A percentile compares a stretch with the other conserved stretches of the same genome.
Conservation (phyloP, 208 protist species). For the Herpetomonas samuelpessoai region DNA sequence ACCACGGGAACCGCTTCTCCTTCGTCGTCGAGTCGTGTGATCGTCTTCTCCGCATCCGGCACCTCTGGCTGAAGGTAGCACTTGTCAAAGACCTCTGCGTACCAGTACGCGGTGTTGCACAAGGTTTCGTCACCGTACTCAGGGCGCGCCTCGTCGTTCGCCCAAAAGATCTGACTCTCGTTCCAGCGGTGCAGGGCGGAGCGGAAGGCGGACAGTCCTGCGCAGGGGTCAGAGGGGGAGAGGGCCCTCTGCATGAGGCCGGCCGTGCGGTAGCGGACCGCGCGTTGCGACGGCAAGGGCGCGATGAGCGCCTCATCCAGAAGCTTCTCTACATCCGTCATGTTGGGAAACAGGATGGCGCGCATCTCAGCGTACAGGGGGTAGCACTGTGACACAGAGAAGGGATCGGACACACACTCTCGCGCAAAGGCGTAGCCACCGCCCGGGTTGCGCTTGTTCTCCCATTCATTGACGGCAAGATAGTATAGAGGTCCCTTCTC, state of each 20-base stretch:
- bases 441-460: constrained; percentile 16
- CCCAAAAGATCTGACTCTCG: constrained; percentile 18
- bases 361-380: constrained; percentile 21
- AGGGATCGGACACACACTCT: constrained; percentile 28
- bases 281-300: constrained; percentile 19
- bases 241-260: constrained; percentile 11
- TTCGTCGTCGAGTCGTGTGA: constrained; percentile 5
- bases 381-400: constrained; percentile 24
- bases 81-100: constrained; percentile 4
- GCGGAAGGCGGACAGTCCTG: constrained; percentile 7
- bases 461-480: constrained; percentile 30
- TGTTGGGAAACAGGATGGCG: constrained; percentile 22
- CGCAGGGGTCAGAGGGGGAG: constrained; percentile 3
- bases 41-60: background rate
- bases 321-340: constrained; percentile 31
- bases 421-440: constrained; percentile 32
- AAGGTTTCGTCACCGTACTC: constrained; percentile 4
- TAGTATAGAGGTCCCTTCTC: constrained; percentile 41
- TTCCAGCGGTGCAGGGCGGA: constrained; percentile 22
- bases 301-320: constrained; percentile 30
- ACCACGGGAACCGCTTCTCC: background rate
- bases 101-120: constrained; percentile 32
- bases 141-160: constrained; percentile 14
- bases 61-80: background rate
- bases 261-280: constrained; percentile 26